Percentiles rank a stretch among this genome's conserved stretches.
Conservation (phyloP, 2,329 filamentous ascomycete species). For the Rasamsonia emersonii region DNA sequence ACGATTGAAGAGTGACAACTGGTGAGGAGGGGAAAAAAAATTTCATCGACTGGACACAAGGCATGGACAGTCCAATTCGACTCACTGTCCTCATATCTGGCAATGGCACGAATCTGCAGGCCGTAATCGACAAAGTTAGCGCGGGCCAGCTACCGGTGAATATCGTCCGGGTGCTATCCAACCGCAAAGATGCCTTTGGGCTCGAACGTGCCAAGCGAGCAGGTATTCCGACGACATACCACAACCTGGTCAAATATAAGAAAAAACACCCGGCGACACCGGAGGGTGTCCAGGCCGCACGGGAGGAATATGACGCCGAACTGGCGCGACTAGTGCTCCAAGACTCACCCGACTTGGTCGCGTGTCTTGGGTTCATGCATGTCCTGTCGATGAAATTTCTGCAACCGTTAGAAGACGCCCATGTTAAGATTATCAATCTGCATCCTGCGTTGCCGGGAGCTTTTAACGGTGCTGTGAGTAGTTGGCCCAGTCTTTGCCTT, state of each 20-base stretch:
- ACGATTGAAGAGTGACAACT: no score
- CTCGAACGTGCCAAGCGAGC: conserved; percentile 52
- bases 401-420: conserved; percentile 53
- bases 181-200: conserved; percentile 56
- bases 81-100: conserved; percentile 64
- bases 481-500: not conserved
- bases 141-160: conserved; percentile 41
- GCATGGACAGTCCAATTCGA: conserved; percentile 34
- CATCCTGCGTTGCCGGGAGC: conserved; percentile 67
- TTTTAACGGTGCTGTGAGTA: conserved; percentile 59
- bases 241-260: conserved; percentile 71
- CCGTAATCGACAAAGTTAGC: conserved; percentile 53
- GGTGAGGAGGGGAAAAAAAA: no score
- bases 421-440: conserved; percentile 68
- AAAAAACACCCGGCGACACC: conserved; percentile 54
- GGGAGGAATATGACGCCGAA: conserved; percentile 65
- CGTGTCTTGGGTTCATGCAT: conserved; percentile 84
- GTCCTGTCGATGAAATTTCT: conserved; percentile 65
- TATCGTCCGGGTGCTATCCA: conserved; percentile 58
- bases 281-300: conserved; percentile 43
- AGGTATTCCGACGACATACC: conserved; percentile 65
- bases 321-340: conserved; percentile 59
- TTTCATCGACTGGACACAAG: no score
- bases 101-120: conserved; percentile 70
- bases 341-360: conserved; percentile 62